Evolutionary conservation across 805 yeast species (phyloP).

Genomic region (Candida xiaguanensis): DNA sequence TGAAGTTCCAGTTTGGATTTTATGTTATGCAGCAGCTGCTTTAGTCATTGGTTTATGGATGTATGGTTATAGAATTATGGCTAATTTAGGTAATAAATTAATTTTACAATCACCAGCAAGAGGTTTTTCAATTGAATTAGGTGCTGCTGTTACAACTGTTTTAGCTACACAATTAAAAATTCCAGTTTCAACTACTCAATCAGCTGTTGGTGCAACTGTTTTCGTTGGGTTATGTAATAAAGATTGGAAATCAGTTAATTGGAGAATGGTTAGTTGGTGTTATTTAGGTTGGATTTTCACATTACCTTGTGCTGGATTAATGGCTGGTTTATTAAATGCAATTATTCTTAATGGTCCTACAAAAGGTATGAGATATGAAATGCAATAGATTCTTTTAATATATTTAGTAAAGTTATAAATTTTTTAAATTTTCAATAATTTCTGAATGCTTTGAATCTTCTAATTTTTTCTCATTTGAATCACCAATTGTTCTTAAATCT

Average conservation of each 20-base stretch:
- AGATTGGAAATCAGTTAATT: constrained; percentile 61
- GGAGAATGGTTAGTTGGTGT: constrained; percentile 74
- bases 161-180: constrained; percentile 71
- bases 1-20: constrained; percentile 68
- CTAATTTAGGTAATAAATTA: constrained; percentile 67
- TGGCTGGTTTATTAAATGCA: constrained; percentile 64
- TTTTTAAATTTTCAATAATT: constrained; percentile 36
- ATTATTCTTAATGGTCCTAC: constrained; percentile 64
- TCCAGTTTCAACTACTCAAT: constrained; percentile 77
- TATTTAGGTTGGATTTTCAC: constrained; percentile 72
- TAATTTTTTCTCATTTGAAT: constrained; percentile 24
- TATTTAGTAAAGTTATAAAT: constrained; percentile 17
- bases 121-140: constrained; percentile 73
- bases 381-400: constrained; percentile 2
- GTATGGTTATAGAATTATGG: constrained; percentile 67
- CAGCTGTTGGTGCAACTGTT: constrained; percentile 76
- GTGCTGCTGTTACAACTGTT: constrained; percentile 72
- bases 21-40: constrained; percentile 63
- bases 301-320: constrained; percentile 67
- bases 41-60: constrained; percentile 69
- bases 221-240: constrained; percentile 71
- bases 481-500: constrained; percentile 39
- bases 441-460: constrained; percentile 33
- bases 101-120: constrained; percentile 75
- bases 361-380: constrained; percentile 26